Percentiles rank a stretch among this genome's conserved stretches.
Conservation (phyloP, 176 grass and related monocot species). For the Oryza meridionalis region DNA sequence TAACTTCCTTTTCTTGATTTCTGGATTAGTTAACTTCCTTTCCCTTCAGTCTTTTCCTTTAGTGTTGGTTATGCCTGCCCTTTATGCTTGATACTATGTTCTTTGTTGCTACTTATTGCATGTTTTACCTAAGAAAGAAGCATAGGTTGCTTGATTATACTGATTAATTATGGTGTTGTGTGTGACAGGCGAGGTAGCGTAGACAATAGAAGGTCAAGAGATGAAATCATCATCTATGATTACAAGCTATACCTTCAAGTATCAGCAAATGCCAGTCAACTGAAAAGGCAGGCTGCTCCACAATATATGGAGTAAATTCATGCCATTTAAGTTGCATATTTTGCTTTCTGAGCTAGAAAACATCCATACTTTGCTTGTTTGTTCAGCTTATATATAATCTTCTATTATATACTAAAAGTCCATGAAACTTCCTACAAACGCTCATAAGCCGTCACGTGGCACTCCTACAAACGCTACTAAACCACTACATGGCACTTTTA, state of each 20-base stretch:
- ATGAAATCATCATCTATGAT: constrained; percentile 17
- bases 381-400: not conserved
- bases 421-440: too few relatives aligned
- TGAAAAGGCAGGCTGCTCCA: not conserved
- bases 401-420: too few relatives aligned
- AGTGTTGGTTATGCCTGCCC: not conserved
- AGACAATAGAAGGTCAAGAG: constrained; percentile 26
- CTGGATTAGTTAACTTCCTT: not conserved
- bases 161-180: not conserved
- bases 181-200: not conserved
- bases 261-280: constrained; percentile 41
- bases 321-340: not conserved
- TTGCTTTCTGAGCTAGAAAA: not conserved
- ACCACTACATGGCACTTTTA: too few relatives aligned
- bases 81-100: not conserved
- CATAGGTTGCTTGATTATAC: not conserved
- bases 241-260: constrained; percentile 39
- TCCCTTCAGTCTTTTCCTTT: not conserved
- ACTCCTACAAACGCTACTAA: too few relatives aligned
- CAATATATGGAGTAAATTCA: not conserved
- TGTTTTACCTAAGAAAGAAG: not conserved
- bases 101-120: not conserved
- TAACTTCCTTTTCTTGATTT: not conserved
- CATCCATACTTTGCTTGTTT: not conserved
- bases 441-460: too few relatives aligned